phyloP scores from a whole-genome alignment of 2,329 filamentous ascomycete species.

The Coniochaeta sp. region DNA sequence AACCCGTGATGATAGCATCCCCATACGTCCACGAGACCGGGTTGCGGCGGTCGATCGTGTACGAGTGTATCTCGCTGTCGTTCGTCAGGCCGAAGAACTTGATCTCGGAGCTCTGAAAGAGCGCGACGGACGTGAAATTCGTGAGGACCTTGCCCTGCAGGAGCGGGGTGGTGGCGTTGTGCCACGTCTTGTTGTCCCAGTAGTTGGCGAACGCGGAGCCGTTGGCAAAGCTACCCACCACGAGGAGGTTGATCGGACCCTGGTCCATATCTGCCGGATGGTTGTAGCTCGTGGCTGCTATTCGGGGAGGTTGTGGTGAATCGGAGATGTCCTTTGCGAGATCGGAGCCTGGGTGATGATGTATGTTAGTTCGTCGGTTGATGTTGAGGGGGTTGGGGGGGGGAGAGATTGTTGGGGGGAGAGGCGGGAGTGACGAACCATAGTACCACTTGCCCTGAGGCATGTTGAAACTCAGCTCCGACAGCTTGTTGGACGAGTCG shows the following conservation, averaged over 20 bases:
- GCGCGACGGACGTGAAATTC: conserved; percentile 2
- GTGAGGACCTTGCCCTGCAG: conserved; percentile 2
- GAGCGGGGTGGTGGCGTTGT: not conserved
- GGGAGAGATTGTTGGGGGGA: not conserved
- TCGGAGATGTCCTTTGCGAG: not conserved
- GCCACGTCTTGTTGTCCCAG: conserved; percentile 4
- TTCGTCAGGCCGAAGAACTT: conserved; percentile 5
- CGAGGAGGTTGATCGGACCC: not conserved
- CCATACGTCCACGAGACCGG: conserved; percentile 3
- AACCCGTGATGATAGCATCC: not conserved
- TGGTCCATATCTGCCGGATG: not conserved
- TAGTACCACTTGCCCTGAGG: not conserved
- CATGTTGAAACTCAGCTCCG: not conserved
- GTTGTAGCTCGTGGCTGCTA: not conserved
- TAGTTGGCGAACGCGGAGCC: not conserved
- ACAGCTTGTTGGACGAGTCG: conserved; percentile 2
- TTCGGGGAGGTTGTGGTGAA: not conserved
- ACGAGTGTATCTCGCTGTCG: conserved; percentile 5
- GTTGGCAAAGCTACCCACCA: conserved; percentile 1
- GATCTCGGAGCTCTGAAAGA: not conserved
- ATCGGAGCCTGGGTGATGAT: not conserved
- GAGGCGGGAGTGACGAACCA: not conserved
- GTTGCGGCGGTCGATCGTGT: not conserved
- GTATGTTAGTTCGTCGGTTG: no score
- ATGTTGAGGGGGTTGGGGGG: no score